phyloP scores from a whole-genome alignment of 2,329 filamentous ascomycete genomes.

The Dactylellina leptospora region DNA sequence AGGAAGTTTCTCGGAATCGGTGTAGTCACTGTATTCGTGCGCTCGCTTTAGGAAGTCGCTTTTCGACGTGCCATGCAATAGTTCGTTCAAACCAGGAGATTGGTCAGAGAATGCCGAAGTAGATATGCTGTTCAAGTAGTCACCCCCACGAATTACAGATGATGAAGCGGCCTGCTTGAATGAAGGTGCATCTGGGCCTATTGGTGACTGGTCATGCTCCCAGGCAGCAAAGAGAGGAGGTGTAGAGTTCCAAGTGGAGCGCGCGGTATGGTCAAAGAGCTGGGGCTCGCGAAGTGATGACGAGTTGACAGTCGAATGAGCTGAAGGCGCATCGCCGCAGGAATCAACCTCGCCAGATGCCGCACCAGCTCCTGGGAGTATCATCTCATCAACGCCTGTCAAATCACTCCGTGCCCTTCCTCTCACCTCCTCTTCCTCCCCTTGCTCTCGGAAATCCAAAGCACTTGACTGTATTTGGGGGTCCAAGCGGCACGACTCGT shows the following conservation, averaged over 20 bases:
- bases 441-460: no score
- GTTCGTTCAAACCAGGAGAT: slow-evolving; percentile 35
- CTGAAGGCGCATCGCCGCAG: no score
- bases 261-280: slow-evolving; percentile 16
- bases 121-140: slow-evolving; percentile 45
- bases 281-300: slow-evolving; percentile 8
- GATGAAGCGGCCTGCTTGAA: slow-evolving; percentile 13
- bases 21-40: slow-evolving; percentile 1
- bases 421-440: neutral
- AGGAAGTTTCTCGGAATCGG: neutral
- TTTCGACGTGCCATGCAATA: slow-evolving; percentile 30
- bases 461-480: neutral
- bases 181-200: slow-evolving; percentile 1
- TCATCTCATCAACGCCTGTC: neutral
- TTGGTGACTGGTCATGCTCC: slow-evolving; percentile 14
- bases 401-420: neutral
- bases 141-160: slow-evolving; percentile 14
- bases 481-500: neutral
- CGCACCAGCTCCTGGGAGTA: no score
- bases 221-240: slow-evolving; percentile 34
- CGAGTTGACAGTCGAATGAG: no score
- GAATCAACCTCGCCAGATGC: no score
- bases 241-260: slow-evolving; percentile 36
- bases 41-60: slow-evolving; percentile 28
- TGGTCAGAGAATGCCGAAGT: slow-evolving; percentile 47